phyloP scores from a whole-genome alignment of 148 eudicot species.

The Vaccinium vitisidaea region DNA sequence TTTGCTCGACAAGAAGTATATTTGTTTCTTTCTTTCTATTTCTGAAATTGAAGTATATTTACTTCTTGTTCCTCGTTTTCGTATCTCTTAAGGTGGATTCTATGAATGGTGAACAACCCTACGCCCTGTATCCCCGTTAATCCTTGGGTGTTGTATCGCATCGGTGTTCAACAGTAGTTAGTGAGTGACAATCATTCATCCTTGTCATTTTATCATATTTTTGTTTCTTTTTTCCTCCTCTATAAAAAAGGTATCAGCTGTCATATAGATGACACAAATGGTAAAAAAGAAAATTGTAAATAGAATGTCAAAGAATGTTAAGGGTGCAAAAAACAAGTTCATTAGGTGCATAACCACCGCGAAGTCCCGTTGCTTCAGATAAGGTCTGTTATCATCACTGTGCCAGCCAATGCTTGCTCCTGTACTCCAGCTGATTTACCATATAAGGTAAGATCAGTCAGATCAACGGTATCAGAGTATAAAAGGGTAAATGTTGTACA shows the following conservation, averaged over 20 bases:
- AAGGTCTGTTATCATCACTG: slow-evolving; percentile 89
- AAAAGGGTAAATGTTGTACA: neutral
- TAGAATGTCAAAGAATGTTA: neutral
- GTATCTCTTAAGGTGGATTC: no score
- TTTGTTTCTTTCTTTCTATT: no score
- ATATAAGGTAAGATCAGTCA: neutral
- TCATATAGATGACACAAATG: neutral
- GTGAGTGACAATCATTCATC: no score
- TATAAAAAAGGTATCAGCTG: neutral
- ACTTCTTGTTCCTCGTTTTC: no score
- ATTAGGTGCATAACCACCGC: slow-evolving; percentile 51
- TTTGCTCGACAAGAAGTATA: no score
- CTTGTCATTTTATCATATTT: no score
- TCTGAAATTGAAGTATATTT: no score
- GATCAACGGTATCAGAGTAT: neutral
- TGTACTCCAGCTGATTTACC: slow-evolving; percentile 65
- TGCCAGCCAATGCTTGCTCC: slow-evolving; percentile 99
- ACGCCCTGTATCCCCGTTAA: no score
- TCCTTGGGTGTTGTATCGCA: no score
- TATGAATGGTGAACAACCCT: no score
- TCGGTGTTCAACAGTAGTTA: no score
- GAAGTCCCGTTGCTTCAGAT: slow-evolving; percentile 84
- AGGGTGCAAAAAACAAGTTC: neutral
- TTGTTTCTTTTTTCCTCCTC: no score
- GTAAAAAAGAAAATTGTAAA: neutral